phyloP scores from a whole-genome alignment of 2,329 filamentous ascomycete species.

The Cercospora citrullina region DNA sequence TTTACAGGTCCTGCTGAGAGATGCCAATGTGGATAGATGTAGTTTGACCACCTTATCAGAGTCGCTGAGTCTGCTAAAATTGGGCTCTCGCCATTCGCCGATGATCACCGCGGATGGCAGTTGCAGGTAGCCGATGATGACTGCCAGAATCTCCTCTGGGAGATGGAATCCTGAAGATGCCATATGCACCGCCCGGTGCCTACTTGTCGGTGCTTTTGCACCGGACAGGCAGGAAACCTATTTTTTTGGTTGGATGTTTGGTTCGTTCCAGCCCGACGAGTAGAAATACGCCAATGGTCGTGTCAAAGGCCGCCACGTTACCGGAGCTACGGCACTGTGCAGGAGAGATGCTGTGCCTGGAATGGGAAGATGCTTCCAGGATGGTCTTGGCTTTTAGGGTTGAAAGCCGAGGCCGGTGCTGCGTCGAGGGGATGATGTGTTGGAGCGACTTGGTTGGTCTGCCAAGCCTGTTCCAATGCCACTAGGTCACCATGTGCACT shows the following conservation, averaged over 20 bases:
- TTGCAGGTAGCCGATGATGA: slow-evolving; percentile 6
- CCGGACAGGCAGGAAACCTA: neutral
- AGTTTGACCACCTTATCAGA: slow-evolving; percentile 14
- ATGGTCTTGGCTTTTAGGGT: neutral
- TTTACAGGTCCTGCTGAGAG: slow-evolving; percentile 13
- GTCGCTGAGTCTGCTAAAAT: slow-evolving; percentile 10
- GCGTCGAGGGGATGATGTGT: neutral
- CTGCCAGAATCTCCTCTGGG: slow-evolving; percentile 16
- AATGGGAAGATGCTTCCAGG: neutral
- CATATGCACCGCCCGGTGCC: slow-evolving; percentile 9
- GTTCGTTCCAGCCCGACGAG: neutral
- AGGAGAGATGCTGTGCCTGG: neutral
- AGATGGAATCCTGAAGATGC: slow-evolving; percentile 13
- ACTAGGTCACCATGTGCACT: neutral
- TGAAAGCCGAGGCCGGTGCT: neutral
- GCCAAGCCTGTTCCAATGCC: neutral
- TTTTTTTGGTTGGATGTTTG: neutral
- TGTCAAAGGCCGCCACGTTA: neutral
- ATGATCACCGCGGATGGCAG: slow-evolving; percentile 14
- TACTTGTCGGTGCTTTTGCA: neutral
- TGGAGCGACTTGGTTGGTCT: neutral
- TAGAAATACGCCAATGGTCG: neutral
- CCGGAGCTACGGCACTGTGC: neutral
- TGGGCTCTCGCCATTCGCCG: slow-evolving; percentile 10
- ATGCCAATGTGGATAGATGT: slow-evolving; percentile 15